Evolutionary conservation across 2,329 filamentous ascomycete species (phyloP), one percentile per base, ranked within the genome.

Genomic region (Penicillium palitans): DNA sequence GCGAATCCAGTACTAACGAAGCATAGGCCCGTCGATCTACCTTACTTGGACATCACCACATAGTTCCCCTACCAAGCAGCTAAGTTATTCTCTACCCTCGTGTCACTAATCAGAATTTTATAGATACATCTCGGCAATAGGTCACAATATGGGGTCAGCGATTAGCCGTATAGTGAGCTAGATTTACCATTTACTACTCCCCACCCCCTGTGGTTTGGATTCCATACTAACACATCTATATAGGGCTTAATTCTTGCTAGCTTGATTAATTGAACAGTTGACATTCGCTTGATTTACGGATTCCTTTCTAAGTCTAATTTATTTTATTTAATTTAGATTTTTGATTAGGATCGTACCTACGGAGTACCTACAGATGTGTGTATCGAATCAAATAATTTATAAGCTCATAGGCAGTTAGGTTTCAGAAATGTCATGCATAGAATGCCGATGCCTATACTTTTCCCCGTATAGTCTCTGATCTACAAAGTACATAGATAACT

Each of bases 371-470:
- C 19, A 21, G 19, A 21, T 21, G 19, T 21, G 4, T 29, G 27
- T 31, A 12, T 31, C 29, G 29, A 31, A 12, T 31, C 10, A 31
- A 31, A 31, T 12, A 1, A 19, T 19, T 6, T 21, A 10, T 21
- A 19, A 21, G n/a, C 37, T 6, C n/a, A 17, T 42, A 42, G 40
- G 40, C 40, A 42, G 13, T 25, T 42, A 25, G 2, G 15, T 25
- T 42, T 6, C n/a, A 19, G 41, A 12, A 29, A 25, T 53, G 25
- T 21, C 35, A 27, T 53, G 49, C 48, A 40, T 45, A 44, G 31
- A 50, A 56, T 31, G 9, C 5, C 42, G 47, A 46, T 47, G 41
- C 53, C 53, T 49, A 24, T 13, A 21, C 21, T 35, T 46, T 46
- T 15, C 6, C 13, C 5, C 31, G 21, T 24, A n/a, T 33, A n/a